A percentile compares a stretch with the other conserved stretches of the same genome.
phyloP scores from a whole-genome alignment of 495 filamentous ascomycete genomes.

The Talaromyces proteolyticus region DNA sequence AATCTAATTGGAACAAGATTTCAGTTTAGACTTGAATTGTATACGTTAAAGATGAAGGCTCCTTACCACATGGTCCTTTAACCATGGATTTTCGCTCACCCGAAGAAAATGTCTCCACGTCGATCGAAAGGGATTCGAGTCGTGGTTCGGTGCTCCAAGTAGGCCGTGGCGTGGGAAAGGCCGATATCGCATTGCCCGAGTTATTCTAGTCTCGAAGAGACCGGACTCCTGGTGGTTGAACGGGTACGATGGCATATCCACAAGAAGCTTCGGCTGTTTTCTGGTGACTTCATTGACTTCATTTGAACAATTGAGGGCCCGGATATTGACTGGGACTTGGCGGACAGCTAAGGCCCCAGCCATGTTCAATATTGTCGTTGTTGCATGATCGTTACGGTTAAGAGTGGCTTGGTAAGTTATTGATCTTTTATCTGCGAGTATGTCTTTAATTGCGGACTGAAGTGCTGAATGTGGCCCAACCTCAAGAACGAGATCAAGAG shows the following conservation, averaged over 20 bases:
- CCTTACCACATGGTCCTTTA: slow-evolving; percentile 38
- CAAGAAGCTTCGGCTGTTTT: slow-evolving; percentile 11
- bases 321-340: slow-evolving; percentile 17
- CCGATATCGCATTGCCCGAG: slow-evolving; percentile 34
- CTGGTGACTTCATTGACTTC: slow-evolving; percentile 10
- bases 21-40: background rate
- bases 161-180: slow-evolving; percentile 40
- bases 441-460: slow-evolving; percentile 18
- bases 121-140: slow-evolving; percentile 40
- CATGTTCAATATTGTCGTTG: too few species aligned
- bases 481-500: slow-evolving; percentile 20
- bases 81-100: slow-evolving; percentile 46
- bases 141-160: slow-evolving; percentile 40
- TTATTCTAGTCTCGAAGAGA: slow-evolving; percentile 14
- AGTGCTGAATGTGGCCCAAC: slow-evolving; percentile 34
- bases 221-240: slow-evolving; percentile 12
- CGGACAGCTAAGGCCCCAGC: background rate
- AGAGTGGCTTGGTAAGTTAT: slow-evolving; percentile 10
- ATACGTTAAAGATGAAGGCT: background rate
- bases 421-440: slow-evolving; percentile 7
- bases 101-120: slow-evolving; percentile 49
- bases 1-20: slow-evolving; percentile 14
- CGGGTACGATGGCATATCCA: slow-evolving; percentile 13
- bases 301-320: slow-evolving; percentile 11
- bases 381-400: slow-evolving; percentile 6